Evolutionary conservation across 148 eudicot genomes (phyloP).

Genomic region (Nepenthes gracilis): DNA sequence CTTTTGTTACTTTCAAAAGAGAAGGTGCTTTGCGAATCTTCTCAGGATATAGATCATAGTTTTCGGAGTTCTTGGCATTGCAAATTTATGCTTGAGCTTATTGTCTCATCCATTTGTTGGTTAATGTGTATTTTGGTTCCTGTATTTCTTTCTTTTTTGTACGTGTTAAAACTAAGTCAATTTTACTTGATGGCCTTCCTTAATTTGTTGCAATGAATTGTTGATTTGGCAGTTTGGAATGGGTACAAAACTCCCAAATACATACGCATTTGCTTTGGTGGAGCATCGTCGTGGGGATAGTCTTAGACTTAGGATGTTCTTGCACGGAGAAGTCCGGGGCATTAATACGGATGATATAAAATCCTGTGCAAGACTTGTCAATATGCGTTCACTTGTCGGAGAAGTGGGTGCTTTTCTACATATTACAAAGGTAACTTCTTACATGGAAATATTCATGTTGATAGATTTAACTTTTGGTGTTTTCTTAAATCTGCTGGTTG

Average conservation of each 20-base stretch:
- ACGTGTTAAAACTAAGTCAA: too few species aligned
- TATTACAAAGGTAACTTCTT: constrained; percentile 50
- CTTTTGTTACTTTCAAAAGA: constrained; percentile 53
- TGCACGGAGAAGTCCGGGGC: constrained; percentile 51
- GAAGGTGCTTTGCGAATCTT: constrained; percentile 30
- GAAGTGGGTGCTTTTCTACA: constrained; percentile 16
- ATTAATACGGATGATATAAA: constrained; percentile 22
- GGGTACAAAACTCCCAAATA: constrained; percentile 26
- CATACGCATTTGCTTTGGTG: constrained; percentile 78
- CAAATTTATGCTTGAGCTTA: neutral
- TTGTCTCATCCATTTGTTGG: neutral
- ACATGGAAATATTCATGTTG: too few species aligned
- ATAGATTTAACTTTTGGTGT: too few species aligned
- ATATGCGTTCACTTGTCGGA: constrained; percentile 38
- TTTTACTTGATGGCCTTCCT: neutral
- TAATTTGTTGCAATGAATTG: constrained; percentile 3
- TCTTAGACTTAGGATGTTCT: constrained; percentile 54
- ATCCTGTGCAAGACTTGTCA: constrained; percentile 42
- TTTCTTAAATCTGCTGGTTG: too few species aligned
- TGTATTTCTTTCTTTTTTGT: neutral
- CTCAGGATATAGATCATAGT: neutral
- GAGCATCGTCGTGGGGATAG: constrained; percentile 51
- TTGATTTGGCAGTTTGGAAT: constrained; percentile 43
- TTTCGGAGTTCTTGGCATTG: neutral
- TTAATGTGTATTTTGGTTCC: neutral